Conservation (phyloP, 1,139 yeast genomes). For the Kurtzmaniella quercitrusa region DNA sequence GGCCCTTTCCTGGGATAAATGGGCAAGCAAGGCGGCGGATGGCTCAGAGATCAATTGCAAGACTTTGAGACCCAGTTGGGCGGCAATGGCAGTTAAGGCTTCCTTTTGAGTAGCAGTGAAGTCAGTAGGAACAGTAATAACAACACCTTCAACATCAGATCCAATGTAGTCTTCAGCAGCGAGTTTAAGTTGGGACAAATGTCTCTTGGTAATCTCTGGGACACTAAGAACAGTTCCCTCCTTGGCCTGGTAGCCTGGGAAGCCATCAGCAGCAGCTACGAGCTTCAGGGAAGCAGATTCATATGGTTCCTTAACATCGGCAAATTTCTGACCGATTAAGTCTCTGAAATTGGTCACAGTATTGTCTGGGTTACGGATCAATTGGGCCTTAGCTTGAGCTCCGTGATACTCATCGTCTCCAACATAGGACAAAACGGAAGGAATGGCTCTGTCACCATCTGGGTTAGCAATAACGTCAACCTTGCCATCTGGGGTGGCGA, state of each 20-base stretch:
- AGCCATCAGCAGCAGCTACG: conserved; percentile 58
- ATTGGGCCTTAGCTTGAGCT: conserved; percentile 89
- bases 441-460: conserved; percentile 97
- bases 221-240: conserved; percentile 49
- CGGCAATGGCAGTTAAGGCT: conserved; percentile 59
- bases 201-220: conserved; percentile 79
- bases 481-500: conserved; percentile 81
- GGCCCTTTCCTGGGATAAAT: conserved; percentile 52
- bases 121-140: conserved; percentile 88
- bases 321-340: conserved; percentile 73
- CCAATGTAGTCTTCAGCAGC: conserved; percentile 96
- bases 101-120: conserved; percentile 70
- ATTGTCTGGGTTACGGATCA: conserved; percentile 83
- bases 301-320: conserved; percentile 61
- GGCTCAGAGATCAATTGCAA: conserved; percentile 92
- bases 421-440: conserved; percentile 86
- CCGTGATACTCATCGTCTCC: conserved; percentile 97
- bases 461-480: conserved; percentile 98
- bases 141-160: conserved; percentile 73
- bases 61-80: conserved; percentile 71
- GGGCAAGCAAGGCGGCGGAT: conserved; percentile 84
- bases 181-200: conserved; percentile 70
- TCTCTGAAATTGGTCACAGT: conserved; percentile 93
- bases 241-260: conserved; percentile 62
- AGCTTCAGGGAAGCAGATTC: conserved; percentile 71